Conservation (phyloP, 1,139 yeast species). For the Yamadazyma triangularis region DNA sequence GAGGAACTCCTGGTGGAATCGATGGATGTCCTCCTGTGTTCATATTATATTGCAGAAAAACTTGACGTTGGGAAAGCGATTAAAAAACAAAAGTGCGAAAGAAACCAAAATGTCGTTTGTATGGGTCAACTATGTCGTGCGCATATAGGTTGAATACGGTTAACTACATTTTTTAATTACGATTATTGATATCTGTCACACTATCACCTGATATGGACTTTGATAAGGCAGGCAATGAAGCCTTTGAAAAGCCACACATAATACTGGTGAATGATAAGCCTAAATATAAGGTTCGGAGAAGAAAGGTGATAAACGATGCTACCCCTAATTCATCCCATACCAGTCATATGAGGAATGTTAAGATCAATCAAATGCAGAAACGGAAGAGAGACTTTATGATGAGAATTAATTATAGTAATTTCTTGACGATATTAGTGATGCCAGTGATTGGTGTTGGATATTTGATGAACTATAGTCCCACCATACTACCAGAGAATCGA, state of each 20-base stretch:
- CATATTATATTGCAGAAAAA: background rate
- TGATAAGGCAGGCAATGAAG: too few species aligned
- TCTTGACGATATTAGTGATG: slow-evolving; percentile 28
- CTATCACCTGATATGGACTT: too few species aligned
- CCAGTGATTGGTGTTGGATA: slow-evolving; percentile 25
- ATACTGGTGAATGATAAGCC: slow-evolving; percentile 3
- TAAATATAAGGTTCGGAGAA: slow-evolving; percentile 12
- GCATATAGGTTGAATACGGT: too few species aligned
- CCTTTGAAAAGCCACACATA: too few species aligned
- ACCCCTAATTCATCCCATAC: slow-evolving; percentile 16
- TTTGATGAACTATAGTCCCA: slow-evolving; percentile 13
- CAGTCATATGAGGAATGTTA: slow-evolving; percentile 9
- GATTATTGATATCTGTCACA: too few species aligned
- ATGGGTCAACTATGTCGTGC: too few species aligned
- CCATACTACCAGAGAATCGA: slow-evolving; percentile 21
- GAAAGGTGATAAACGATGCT: slow-evolving; percentile 5
- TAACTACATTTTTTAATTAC: too few species aligned
- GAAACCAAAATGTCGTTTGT: too few species aligned
- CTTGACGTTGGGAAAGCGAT: too few species aligned
- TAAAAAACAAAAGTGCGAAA: too few species aligned
- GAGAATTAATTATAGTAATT: slow-evolving; percentile 29
- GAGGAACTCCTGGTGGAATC: background rate
- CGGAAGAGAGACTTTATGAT: slow-evolving; percentile 28
- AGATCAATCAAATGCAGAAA: slow-evolving; percentile 24
- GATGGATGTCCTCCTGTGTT: slow-evolving; percentile 2